These are phyloP conservation scores for Debaryomyces psychrophilus DNA, from an alignment of 1,139 yeast genomes.

Conservation along the genomic window DNA sequence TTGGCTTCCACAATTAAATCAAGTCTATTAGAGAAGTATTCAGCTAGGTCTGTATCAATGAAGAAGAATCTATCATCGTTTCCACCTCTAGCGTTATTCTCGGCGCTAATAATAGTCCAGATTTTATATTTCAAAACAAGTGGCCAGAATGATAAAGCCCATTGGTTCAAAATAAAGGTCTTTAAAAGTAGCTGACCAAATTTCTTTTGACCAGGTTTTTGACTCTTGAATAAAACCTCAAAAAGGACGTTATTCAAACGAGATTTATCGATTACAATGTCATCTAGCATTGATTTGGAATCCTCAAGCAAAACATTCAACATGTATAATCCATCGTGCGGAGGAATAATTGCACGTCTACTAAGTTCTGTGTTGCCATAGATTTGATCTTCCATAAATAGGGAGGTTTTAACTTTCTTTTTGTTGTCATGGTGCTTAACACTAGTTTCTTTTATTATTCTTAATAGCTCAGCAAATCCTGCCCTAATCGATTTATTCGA, in stretches of 20 bases:
- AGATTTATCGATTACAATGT: conserved; percentile 33
- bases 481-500: conserved; percentile 31
- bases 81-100: conserved; percentile 22
- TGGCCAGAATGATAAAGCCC: conserved; percentile 39
- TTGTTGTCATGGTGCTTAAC: conserved; percentile 22
- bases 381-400: conserved; percentile 45
- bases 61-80: conserved; percentile 38
- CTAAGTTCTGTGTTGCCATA: conserved; percentile 44
- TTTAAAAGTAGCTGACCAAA: conserved; percentile 40
- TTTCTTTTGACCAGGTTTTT: conserved; percentile 37
- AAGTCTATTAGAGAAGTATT: conserved; percentile 40
- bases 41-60: conserved; percentile 31
- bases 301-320: conserved; percentile 40
- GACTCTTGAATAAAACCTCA: conserved; percentile 32
- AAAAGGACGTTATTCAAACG: conserved; percentile 31
- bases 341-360: conserved; percentile 58
- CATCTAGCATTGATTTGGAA: conserved; percentile 27
- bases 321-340: conserved; percentile 62
- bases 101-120: conserved; percentile 36
- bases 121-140: conserved; percentile 35
- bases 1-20: conserved; percentile 49
- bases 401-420: conserved; percentile 26
- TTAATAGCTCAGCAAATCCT: conserved; percentile 29
- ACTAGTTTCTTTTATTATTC: conserved; percentile 23
- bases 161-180: conserved; percentile 47